A percentile compares a stretch with the other conserved stretches of the same genome.
phyloP scores from a whole-genome alignment of 1,139 yeast genomes.

The Debaryomycetaceae sp. region DNA sequence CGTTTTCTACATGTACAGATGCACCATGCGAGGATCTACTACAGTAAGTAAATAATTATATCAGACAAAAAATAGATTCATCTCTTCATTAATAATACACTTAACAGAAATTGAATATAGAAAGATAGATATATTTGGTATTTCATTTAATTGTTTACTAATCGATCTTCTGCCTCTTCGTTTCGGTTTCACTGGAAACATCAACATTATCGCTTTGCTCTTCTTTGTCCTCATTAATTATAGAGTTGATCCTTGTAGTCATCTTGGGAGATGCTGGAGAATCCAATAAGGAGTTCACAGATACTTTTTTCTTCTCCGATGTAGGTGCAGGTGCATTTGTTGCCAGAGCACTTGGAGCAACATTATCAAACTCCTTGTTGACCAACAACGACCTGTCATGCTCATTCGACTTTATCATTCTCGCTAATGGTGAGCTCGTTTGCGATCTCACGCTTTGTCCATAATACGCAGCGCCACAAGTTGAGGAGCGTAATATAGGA shows the following conservation, averaged over 20 bases:
- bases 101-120: background rate
- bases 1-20: background rate
- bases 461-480: background rate
- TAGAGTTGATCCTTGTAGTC: background rate
- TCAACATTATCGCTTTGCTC: conserved; percentile 2
- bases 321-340: conserved; percentile 2
- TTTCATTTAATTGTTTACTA: background rate
- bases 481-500: conserved; percentile 13
- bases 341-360: too few species aligned
- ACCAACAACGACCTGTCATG: background rate
- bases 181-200: background rate
- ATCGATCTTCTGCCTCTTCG: conserved; percentile 2
- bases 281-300: conserved; percentile 31
- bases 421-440: conserved; percentile 4
- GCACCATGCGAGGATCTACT: background rate
- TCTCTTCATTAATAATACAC: conserved; percentile 1
- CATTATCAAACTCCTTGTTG: background rate
- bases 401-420: background rate
- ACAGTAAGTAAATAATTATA: conserved; percentile 1
- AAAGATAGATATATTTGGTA: background rate
- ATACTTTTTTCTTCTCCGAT: conserved; percentile 18
- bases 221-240: conserved; percentile 6
- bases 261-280: conserved; percentile 5
- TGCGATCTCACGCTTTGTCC: conserved; percentile 3
- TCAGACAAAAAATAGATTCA: background rate